Evolutionary conservation across 306 rosid species (phyloP).

Genomic region (Notholithocarpus densiflorus): DNA sequence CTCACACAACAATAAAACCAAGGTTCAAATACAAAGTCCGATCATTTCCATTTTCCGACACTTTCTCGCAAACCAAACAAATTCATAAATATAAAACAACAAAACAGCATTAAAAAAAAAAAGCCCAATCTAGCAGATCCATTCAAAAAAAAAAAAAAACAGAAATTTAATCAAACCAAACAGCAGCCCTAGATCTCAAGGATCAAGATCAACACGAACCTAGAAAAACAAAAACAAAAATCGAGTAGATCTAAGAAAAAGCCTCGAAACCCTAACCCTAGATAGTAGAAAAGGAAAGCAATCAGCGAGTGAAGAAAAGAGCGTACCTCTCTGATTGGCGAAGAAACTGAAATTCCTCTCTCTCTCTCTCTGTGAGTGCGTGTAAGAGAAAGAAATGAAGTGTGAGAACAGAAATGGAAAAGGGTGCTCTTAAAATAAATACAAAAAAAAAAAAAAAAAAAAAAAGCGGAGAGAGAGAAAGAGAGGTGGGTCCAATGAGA

Average conservation of each 20-base stretch:
- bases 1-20: not conserved
- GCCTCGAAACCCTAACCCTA: conserved; percentile 1
- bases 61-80: conserved; percentile 4
- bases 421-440: conserved; percentile 5
- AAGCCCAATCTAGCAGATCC: conserved; percentile 1
- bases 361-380: not conserved
- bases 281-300: not conserved
- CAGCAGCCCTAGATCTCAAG: conserved; percentile 15
- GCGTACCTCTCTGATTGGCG: conserved; percentile 14
- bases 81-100: not conserved
- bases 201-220: not conserved
- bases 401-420: not conserved
- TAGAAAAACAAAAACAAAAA: not conserved
- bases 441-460: no score
- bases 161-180: not conserved
- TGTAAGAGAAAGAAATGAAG: not conserved
- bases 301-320: not conserved
- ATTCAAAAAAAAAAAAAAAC: not conserved
- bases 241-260: not conserved
- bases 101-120: not conserved
- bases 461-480: conserved; percentile 25
- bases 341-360: not conserved
- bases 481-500: conserved; percentile 33
- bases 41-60: not conserved
- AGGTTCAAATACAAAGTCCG: not conserved